Percentiles rank a stretch among this genome's conserved stretches.
Conservation (phyloP, 164 flowering plant genomes). For the Chimonanthus praecox region DNA sequence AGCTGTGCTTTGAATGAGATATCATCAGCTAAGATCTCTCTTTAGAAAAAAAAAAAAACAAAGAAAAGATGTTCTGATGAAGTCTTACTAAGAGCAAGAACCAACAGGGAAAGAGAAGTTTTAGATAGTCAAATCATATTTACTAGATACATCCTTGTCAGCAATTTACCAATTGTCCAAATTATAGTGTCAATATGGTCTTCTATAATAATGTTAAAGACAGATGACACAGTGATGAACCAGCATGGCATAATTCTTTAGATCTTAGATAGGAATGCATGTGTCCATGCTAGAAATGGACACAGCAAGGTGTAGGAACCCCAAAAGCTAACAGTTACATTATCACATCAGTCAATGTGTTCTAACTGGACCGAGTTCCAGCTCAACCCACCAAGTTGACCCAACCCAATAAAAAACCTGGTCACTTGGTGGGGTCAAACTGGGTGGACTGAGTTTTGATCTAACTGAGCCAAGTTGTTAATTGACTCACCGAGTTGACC, state of each 20-base stretch:
- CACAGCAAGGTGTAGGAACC: too few relatives aligned
- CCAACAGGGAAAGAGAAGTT: neutral
- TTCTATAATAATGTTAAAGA: neutral
- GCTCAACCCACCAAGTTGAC: too few relatives aligned
- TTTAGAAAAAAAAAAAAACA: conserved; percentile 2
- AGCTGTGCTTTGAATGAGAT: neutral
- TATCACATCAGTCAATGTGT: too few relatives aligned
- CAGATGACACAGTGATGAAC: neutral
- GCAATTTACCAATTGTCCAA: neutral
- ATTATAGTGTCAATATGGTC: too few relatives aligned
- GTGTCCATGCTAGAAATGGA: neutral
- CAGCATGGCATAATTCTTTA: neutral
- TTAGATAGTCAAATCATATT: neutral
- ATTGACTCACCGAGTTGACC: too few relatives aligned
- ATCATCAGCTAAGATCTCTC: neutral
- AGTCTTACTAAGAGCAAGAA: neutral
- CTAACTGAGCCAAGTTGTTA: too few relatives aligned
- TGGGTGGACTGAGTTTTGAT: too few relatives aligned
- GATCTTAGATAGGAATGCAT: neutral
- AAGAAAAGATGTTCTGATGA: neutral
- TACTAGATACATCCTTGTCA: neutral
- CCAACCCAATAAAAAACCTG: too few relatives aligned
- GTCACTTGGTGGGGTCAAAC: too few relatives aligned
- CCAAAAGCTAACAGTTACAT: too few relatives aligned
- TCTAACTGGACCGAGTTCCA: too few relatives aligned